phyloP scores from a whole-genome alignment of 805 yeast species.

The Wickerhamomyces strasburgensis region DNA sequence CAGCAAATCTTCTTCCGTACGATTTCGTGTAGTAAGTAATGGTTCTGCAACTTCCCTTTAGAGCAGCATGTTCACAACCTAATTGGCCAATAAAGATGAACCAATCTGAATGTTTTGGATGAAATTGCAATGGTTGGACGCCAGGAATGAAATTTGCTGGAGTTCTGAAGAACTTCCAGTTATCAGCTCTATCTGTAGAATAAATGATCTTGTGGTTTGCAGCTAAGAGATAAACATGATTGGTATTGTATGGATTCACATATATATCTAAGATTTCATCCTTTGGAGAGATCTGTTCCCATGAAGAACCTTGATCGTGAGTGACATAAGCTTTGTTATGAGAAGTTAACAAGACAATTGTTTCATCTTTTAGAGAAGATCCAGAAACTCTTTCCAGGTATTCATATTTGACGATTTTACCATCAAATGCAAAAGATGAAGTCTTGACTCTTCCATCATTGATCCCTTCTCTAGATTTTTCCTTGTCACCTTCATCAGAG shows the following conservation, averaged over 20 bases:
- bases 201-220: slow-evolving; percentile 37
- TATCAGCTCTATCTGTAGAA: slow-evolving; percentile 64
- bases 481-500: slow-evolving; percentile 32
- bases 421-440: slow-evolving; percentile 42
- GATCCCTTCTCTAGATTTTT: slow-evolving; percentile 30
- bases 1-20: slow-evolving; percentile 59
- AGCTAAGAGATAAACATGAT: slow-evolving; percentile 33
- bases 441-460: slow-evolving; percentile 32
- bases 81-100: slow-evolving; percentile 68
- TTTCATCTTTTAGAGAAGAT: slow-evolving; percentile 49
- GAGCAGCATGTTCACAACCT: slow-evolving; percentile 37
- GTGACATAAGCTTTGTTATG: slow-evolving; percentile 56
- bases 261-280: slow-evolving; percentile 48
- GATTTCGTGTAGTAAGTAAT: slow-evolving; percentile 61
- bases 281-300: slow-evolving; percentile 26
- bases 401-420: slow-evolving; percentile 48
- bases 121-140: slow-evolving; percentile 57
- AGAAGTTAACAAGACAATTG: slow-evolving; percentile 56
- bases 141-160: slow-evolving; percentile 46
- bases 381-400: slow-evolving; percentile 45
- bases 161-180: slow-evolving; percentile 38
- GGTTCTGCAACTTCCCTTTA: slow-evolving; percentile 41
- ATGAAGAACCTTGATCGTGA: slow-evolving; percentile 41
- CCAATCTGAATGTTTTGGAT: slow-evolving; percentile 47
- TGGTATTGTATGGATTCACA: slow-evolving; percentile 55